These are phyloP conservation scores for Didymella pomorum DNA, from an alignment of 2,329 filamentous ascomycete genomes.

Conservation along the genomic window DNA sequence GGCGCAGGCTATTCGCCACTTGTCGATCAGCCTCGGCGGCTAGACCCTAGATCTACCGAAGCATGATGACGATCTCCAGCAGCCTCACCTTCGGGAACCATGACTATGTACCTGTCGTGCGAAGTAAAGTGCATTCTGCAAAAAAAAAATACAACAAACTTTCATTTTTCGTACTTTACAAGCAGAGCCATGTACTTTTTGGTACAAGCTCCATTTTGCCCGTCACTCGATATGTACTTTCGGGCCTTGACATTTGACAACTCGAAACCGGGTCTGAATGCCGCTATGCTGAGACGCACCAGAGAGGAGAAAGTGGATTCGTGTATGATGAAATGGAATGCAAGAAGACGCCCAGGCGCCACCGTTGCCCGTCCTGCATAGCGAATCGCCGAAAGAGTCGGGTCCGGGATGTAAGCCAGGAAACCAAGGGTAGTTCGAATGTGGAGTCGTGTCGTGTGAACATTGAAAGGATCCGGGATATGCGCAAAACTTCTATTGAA, in stretches of 20 bases:
- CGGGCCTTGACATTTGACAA: constrained; percentile 16
- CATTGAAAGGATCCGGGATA: constrained; percentile 32
- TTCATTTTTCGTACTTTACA: constrained; percentile 39
- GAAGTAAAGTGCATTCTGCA: not conserved
- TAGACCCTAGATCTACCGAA: constrained; percentile 24
- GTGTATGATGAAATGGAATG: constrained; percentile 21
- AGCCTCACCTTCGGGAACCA: not conserved
- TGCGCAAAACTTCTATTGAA: constrained; percentile 36
- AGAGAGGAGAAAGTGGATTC: constrained; percentile 12
- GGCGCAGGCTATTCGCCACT: constrained; percentile 32
- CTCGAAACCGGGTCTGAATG: constrained; percentile 27
- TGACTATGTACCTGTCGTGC: not conserved
- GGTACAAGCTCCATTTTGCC: constrained; percentile 3
- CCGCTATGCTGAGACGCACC: constrained; percentile 39
- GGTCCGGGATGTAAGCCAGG: constrained; percentile 10
- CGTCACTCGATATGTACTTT: constrained; percentile 28
- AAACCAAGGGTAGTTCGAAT: constrained; percentile 39
- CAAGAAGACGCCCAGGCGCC: constrained; percentile 42
- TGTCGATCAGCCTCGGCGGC: constrained; percentile 14
- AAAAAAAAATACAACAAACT: constrained; percentile 6
- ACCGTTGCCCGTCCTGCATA: constrained; percentile 28
- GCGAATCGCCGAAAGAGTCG: constrained; percentile 26
- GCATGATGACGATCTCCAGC: constrained; percentile 25
- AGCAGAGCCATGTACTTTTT: constrained; percentile 14
- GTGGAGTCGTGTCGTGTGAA: constrained; percentile 36